These are phyloP conservation scores for Chalaropsis thielavioides DNA, from an alignment of 2,329 filamentous ascomycete genomes.

Conservation along the genomic window DNA sequence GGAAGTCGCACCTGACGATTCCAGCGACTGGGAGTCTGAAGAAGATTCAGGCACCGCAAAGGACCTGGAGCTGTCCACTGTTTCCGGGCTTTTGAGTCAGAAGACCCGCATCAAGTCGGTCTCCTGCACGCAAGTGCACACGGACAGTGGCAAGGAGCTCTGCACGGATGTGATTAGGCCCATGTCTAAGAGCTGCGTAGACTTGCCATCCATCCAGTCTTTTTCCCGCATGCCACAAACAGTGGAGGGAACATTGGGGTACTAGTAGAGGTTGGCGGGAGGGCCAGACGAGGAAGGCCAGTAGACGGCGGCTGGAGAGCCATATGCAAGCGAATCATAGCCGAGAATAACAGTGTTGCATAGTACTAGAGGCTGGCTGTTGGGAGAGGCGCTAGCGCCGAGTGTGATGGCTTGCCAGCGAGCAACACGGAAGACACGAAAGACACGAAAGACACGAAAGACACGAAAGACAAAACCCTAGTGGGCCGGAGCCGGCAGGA, in stretches of 20 bases:
- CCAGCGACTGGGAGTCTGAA: background rate
- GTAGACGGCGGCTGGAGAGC: background rate
- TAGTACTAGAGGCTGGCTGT: too few species aligned
- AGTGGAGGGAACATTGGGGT: background rate
- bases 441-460: too few species aligned
- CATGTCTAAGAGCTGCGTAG: background rate
- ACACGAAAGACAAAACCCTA: too few species aligned
- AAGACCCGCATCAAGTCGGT: background rate
- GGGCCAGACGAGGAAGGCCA: background rate
- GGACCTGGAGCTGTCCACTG: background rate
- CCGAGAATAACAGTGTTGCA: too few species aligned
- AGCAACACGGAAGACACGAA: too few species aligned
- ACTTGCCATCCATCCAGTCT: background rate
- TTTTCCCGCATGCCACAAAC: background rate
- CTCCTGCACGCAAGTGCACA: background rate
- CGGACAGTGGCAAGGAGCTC: background rate
- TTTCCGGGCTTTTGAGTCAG: background rate
- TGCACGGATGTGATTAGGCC: background rate
- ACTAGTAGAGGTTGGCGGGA: background rate
- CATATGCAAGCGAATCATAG: too few species aligned
- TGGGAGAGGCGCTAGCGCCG: too few species aligned
- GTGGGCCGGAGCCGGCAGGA: too few species aligned
- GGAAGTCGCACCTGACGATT: background rate
- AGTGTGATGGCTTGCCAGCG: too few species aligned
- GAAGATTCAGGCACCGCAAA: background rate